Base-by-base conservation (phyloP, 2,329 filamentous ascomycete genomes). In the Cucurbitaria berberidis region DNA sequence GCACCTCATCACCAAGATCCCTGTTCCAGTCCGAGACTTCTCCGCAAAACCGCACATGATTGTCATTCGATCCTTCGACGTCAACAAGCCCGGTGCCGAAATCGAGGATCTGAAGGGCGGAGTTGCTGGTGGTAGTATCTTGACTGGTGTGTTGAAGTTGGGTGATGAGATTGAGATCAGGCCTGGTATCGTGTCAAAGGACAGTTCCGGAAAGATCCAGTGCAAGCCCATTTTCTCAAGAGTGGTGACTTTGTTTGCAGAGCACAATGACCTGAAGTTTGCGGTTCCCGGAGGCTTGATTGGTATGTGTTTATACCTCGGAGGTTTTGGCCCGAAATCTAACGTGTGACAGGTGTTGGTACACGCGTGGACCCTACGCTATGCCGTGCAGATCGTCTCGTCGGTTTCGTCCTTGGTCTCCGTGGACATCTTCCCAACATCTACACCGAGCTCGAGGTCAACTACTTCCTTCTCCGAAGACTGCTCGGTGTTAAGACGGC, bases 51-150 rank as follows among this genome's bases (percentile, higher is more conserved):
- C 95, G 38, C 93, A 96, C 80, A 97, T 99, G 91, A 99, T 99
- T 72, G 89, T 99, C 74, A 99, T 99, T 77, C 91, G 95, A 77
- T 98, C 93, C 2, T 99, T 99, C 77, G 95, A 99, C 74, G 96
- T 99, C 73, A 99, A 99, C 87, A 99, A 99, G 85, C 95, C 95
- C 36, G 95, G 95, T 85, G 93, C 95, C 36, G 95, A 97, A 79
- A 98, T 99, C 63, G 93, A 98, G 56, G 95, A 99, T 68, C 84
- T 99, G 59, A 97, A 98, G 85, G 95, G 95, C 74, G 95, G 95
- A 86, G 95, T 99, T 76, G 95, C 95, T 67, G 95, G 95, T 87
- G 95, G 95, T 64, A 92, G 87, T 78, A 98, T 99, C 74, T 81
- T 99, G 65, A 96, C 93, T 74, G 95, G 95, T 84, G 92, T 99